Evolutionary conservation across 1,139 yeast genomes (phyloP).

Genomic region (Geotrichum europaeum): DNA sequence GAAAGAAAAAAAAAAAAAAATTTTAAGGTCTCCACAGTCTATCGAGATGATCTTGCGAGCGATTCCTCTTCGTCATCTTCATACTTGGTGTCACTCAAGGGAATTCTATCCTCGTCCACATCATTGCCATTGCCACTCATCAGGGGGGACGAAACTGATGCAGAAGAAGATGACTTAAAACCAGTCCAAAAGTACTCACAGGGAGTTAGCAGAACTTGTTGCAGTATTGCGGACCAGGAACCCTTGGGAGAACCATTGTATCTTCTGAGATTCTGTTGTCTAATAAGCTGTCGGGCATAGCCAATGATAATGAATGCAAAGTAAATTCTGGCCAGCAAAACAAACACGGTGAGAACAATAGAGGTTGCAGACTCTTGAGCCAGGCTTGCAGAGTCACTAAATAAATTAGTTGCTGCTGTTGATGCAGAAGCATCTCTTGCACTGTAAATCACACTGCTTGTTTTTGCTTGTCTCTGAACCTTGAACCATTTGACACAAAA

Average conservation of each 20-base stretch:
- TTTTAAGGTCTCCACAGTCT: background rate
- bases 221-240: constrained; percentile 31
- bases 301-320: constrained; percentile 59
- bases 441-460: constrained; percentile 15
- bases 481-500: constrained; percentile 71
- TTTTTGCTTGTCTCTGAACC: constrained; percentile 12
- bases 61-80: background rate
- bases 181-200: constrained; percentile 44
- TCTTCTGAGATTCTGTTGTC: constrained; percentile 33
- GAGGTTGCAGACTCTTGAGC: constrained; percentile 68
- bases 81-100: background rate
- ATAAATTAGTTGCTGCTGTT: constrained; percentile 13
- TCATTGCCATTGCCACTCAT: background rate
- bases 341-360: constrained; percentile 47
- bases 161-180: constrained; percentile 25
- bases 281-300: constrained; percentile 45
- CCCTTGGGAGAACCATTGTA: constrained; percentile 34
- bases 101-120: background rate
- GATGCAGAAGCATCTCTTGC: constrained; percentile 10
- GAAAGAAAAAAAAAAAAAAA: background rate
- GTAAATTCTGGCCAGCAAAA: constrained; percentile 55
- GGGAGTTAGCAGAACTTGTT: constrained; percentile 28
- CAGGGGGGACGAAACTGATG: background rate
- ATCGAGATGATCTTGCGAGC: background rate
- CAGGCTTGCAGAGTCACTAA: constrained; percentile 57